Percentiles rank a stretch among this genome's conserved stretches.
phyloP scores from a whole-genome alignment of 306 rosid genomes.

The Lathyrus sativus region DNA sequence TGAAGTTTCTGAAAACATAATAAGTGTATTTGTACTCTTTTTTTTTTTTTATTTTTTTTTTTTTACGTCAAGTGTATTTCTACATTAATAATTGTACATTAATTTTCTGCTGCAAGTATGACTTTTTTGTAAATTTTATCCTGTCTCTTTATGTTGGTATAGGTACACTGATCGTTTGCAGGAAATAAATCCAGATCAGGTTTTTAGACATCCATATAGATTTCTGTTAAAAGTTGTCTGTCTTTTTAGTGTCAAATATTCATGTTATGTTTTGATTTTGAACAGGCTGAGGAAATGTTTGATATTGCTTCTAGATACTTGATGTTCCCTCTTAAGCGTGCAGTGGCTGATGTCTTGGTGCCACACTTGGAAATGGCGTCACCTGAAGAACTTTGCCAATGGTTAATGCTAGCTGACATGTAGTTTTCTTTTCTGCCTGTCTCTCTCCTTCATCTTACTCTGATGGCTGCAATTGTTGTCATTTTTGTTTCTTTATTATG shows the following conservation, averaged over 20 bases:
- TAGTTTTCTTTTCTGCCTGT: constrained; percentile 43
- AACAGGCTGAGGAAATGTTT: constrained; percentile 87
- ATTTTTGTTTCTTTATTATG: constrained; percentile 16
- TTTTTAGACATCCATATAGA: constrained; percentile 37
- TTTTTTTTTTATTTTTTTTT: no score
- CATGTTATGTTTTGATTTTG: constrained; percentile 24
- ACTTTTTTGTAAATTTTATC: constrained; percentile 24
- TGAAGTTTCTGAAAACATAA: constrained; percentile 25
- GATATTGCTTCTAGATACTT: constrained; percentile 93
- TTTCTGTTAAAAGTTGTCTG: constrained; percentile 24
- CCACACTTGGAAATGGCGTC: constrained; percentile 80
- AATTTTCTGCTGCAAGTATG: constrained; percentile 29
- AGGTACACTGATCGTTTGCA: constrained; percentile 93
- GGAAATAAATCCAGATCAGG: constrained; percentile 86
- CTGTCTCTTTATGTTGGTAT: constrained; percentile 44
- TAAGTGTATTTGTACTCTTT: constrained; percentile 5
- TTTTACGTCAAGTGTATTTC: no score
- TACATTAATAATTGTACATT: background rate
- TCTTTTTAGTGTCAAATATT: constrained; percentile 36
- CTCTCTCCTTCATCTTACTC: constrained; percentile 31
- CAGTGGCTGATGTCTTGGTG: constrained; percentile 82
- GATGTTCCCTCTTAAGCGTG: constrained; percentile 90
- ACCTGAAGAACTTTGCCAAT: constrained; percentile 86
- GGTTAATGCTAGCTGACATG: constrained; percentile 89
- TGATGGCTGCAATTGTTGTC: constrained; percentile 10